phyloP scores from a whole-genome alignment of 352 stramenopile genomes.

The Pythium myriotylum region DNA sequence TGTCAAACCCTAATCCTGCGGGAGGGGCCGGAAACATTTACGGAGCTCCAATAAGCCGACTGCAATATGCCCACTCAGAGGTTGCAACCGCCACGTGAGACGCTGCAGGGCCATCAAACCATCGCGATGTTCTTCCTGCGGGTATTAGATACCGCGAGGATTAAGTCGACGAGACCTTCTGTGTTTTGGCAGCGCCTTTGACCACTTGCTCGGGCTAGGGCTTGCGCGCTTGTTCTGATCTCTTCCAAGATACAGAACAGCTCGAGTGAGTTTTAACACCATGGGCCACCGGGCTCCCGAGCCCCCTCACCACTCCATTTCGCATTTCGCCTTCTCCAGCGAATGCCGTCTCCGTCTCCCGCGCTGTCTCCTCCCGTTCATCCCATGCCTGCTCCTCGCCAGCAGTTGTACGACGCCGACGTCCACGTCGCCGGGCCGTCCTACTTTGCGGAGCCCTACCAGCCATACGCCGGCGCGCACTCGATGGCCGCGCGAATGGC shows the following conservation, averaged over 20 bases:
- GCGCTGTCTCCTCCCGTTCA: not conserved
- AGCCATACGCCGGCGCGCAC: not conserved
- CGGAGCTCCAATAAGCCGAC: not conserved
- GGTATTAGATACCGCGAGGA: not conserved
- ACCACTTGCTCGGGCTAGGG: not conserved
- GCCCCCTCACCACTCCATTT: too few species aligned
- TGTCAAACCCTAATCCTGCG: not conserved
- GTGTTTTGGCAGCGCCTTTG: not conserved
- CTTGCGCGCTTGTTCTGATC: not conserved
- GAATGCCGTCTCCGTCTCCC: not conserved
- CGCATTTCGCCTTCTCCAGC: not conserved
- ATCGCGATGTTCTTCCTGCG: not conserved
- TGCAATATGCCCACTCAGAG: too few species aligned
- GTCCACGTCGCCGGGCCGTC: not conserved
- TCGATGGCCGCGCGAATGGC: not conserved
- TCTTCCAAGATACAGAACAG: not conserved
- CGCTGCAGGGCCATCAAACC: not conserved
- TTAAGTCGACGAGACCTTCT: not conserved
- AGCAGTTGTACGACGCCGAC: conserved; percentile 11
- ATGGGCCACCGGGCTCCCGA: not conserved
- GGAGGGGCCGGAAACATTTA: not conserved
- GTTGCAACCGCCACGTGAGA: too few species aligned
- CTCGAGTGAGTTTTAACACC: not conserved
- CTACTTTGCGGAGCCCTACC: not conserved
- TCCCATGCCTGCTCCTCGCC: conserved; percentile 6